phyloP scores from a whole-genome alignment of 139 green algal genomes.

The Gonium pectorale region DNA sequence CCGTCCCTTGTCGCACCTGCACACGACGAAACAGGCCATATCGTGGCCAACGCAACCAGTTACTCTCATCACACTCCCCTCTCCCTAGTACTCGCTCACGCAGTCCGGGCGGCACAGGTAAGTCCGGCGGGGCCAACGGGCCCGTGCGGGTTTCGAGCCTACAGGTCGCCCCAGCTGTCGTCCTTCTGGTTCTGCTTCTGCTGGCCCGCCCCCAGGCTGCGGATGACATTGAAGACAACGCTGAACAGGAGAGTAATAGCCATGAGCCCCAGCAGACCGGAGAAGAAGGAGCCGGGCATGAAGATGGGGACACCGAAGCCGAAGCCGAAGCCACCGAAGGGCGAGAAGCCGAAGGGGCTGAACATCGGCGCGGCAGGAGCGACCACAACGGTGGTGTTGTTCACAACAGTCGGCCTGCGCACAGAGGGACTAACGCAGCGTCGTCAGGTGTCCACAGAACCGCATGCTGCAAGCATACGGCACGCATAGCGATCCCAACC shows the following conservation, averaged over 20 bases:
- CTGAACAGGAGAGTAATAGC: constrained; percentile 17
- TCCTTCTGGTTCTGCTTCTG: constrained; percentile 24
- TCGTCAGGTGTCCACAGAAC: no score
- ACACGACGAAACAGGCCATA: no score
- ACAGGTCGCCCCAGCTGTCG: constrained; percentile 43
- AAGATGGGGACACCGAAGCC: constrained; percentile 47
- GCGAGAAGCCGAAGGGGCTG: constrained; percentile 43
- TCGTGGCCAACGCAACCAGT: no score
- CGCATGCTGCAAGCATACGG: no score
- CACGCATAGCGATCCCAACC: no score
- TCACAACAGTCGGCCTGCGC: constrained; percentile 6
- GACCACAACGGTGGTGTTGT: constrained; percentile 39
- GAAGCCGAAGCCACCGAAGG: constrained; percentile 45
- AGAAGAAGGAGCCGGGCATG: constrained; percentile 41
- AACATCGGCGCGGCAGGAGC: constrained; percentile 12
- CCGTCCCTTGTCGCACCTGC: no score
- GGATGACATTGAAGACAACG: constrained; percentile 48
- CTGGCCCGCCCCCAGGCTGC: neutral
- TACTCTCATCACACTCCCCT: no score
- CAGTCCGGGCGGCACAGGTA: no score
- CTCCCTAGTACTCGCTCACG: no score
- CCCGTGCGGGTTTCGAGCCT: no score
- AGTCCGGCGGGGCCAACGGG: no score
- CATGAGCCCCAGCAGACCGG: constrained; percentile 37
- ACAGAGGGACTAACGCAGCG: constrained; percentile 1